phyloP scores from a whole-genome alignment of 768 basidiomycete genomes.

The Pisolithus marmoratus region DNA sequence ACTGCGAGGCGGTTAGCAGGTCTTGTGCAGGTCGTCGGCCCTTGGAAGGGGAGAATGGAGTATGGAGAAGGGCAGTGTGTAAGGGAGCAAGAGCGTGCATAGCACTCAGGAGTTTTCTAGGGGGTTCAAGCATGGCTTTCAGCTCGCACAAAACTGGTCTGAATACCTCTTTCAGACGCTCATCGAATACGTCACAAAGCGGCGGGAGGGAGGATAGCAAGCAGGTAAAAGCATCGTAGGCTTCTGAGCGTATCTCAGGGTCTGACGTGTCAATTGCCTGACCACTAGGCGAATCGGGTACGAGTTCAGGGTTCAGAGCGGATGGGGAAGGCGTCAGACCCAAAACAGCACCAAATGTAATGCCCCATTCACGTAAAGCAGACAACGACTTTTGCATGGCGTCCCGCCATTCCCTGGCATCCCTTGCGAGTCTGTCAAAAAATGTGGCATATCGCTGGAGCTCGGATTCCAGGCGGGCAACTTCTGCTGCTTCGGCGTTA shows the following conservation, averaged over 20 bases:
- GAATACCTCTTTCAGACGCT: conserved; percentile 46
- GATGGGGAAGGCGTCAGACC: conserved; percentile 44
- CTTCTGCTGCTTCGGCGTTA: conserved; percentile 41
- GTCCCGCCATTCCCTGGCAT: conserved; percentile 59
- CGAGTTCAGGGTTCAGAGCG: conserved; percentile 6
- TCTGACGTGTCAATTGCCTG: conserved; percentile 13
- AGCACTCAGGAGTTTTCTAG: conserved; percentile 59
- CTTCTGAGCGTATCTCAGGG: conserved; percentile 40
- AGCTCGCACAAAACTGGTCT: conserved; percentile 55
- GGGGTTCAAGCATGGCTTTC: conserved; percentile 53
- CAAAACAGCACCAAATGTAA: conserved; percentile 61
- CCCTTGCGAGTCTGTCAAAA: conserved; percentile 55
- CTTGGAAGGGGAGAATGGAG: conserved; percentile 55
- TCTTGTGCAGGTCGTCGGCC: conserved; percentile 51
- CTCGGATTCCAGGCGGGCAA: conserved; percentile 51
- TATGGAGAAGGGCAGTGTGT: conserved; percentile 64
- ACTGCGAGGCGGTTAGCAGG: conserved; percentile 67
- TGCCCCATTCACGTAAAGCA: conserved; percentile 55
- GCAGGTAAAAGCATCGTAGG: conserved; percentile 64
- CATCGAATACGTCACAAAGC: conserved; percentile 48
- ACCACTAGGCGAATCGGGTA: neutral
- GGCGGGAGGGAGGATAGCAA: conserved; percentile 54
- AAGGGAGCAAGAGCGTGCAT: conserved; percentile 72
- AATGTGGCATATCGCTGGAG: conserved; percentile 53
- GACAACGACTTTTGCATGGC: conserved; percentile 44